Evolutionary conservation across 306 rosid genomes (phyloP), one percentile per base, ranked within the genome.

Genomic region (Quercus aquifolioides): DNA sequence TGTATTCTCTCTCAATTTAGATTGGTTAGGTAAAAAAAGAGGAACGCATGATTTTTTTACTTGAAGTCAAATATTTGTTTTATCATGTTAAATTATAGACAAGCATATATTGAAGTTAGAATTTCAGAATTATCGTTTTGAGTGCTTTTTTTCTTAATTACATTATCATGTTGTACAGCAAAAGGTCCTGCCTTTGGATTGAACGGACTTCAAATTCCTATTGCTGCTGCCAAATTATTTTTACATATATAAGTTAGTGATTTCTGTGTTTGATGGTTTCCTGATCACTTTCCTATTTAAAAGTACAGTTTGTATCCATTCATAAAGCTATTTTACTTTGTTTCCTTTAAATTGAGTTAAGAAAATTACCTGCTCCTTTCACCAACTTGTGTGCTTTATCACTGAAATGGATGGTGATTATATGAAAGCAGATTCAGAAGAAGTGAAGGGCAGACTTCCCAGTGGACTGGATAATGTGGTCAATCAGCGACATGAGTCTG

Each of bases 371-470:
- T 60, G 26, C 63, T 15, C 3, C 54, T 13, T 75, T 56, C 62
- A 49, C 63, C 71, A 8, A 63, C 25, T 38, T 38, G 4, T 55
- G 54, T 49, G 71, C 54, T 71, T 31, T 68, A 51, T 46, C 18
- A 52, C 28, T 74, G 80, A 78, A 20, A 64, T 76, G 51, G 49
- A 51, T 74, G 30, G 4, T 74, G 46, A 51, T 82, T 80, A 54
- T 59, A 17, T 74, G 33, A 73, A 76, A 77, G 55, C 78, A 82
- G 84, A 84, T 74, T 60, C 73, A 80, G 80, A 78, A 80, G 80
- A 80, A 69, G 31, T 28, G 23, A 74, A 56, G 59, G 62, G 23
- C 30, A 20, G 26, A 70, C 12, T 55, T 30, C 23, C 17, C 20
- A 82, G 74, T 35, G 88, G 59, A 74, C 51, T 55, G 26, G 84